Base-by-base conservation (phyloP, 108 stramenopile species). In the Epipyxis sp. region DNA sequence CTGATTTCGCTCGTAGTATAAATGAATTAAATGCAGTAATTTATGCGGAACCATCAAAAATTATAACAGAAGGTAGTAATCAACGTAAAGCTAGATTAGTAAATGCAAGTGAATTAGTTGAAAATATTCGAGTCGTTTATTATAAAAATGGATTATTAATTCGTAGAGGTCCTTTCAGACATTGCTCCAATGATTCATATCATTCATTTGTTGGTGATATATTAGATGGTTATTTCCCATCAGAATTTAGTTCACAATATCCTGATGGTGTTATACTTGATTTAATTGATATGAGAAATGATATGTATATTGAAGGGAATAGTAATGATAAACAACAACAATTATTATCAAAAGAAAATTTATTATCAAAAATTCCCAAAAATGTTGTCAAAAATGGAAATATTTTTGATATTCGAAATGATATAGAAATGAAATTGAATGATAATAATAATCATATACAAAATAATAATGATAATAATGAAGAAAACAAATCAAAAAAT, bases 191-290 rank as follows among this genome's bases (percentile, higher is more conserved):
- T 25, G 59, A 65, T 1, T 1, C 13, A 25, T 68, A 80, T 76
- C 30, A 27, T 37, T 43, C 40, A n/a, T 85, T 81, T 67, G 77
- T 80, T 16, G 16, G 32, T 1, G 84, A 85, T 76, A 69, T 85
- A 0, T 35, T 79, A 42, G 84, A 85, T 69, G 84, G 84, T 20
- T 85, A 76, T 59, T 85, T 85, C 65, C 84, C 84, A 10, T 25
- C 43, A 0, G 84, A 82, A 77, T 79, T 82, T 59, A 58, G 68
- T 59, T 57, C 46, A n/a, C 1, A 0, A 0, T 74, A 59, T 46
- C 81, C 84, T 16, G 68, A 82, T 44, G 84, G 84, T 27, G 81
- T 85, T 29, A n/a, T 74, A n/a, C 43, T 85, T 30, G 69, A 85
- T 6, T 29, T 85, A 40, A 1, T 40, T 0, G 84, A 85, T 61